Evolutionary conservation across 2,329 filamentous ascomycete species (phyloP).

Genomic region (Drechslerella stenobrocha): DNA sequence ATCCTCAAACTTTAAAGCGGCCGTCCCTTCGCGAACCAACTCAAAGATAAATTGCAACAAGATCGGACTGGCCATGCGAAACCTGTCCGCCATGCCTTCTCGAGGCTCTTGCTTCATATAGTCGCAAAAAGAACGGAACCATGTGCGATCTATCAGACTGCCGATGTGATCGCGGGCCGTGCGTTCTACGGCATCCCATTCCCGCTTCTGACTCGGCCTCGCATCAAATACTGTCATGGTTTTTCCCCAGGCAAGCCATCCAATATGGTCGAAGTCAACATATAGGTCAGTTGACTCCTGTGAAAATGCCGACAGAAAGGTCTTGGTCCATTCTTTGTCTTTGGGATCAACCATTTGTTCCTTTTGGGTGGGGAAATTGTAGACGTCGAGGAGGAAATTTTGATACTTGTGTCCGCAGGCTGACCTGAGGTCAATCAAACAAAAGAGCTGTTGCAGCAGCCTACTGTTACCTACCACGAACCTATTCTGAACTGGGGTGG

Average conservation of each 20-base stretch:
- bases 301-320: slow-evolving; percentile 76
- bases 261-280: slow-evolving; percentile 86
- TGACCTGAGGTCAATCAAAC: slow-evolving; percentile 82
- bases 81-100: slow-evolving; percentile 77
- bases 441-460: slow-evolving; percentile 71
- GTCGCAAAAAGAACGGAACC: slow-evolving; percentile 84
- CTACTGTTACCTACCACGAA: slow-evolving; percentile 22
- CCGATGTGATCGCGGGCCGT: slow-evolving; percentile 77
- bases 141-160: slow-evolving; percentile 74
- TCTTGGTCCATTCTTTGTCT: slow-evolving; percentile 75
- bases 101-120: slow-evolving; percentile 96
- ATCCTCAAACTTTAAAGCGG: slow-evolving; percentile 79
- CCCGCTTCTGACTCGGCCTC: slow-evolving; percentile 67
- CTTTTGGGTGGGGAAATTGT: slow-evolving; percentile 75
- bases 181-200: slow-evolving; percentile 80
- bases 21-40: slow-evolving; percentile 77
- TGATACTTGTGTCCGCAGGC: slow-evolving; percentile 83
- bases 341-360: slow-evolving; percentile 72
- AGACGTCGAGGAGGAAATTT: slow-evolving; percentile 80
- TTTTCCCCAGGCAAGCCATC: slow-evolving; percentile 95
- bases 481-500: slow-evolving; percentile 11
- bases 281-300: slow-evolving; percentile 80
- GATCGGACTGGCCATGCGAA: slow-evolving; percentile 84
- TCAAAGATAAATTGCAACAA: slow-evolving; percentile 88
- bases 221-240: slow-evolving; percentile 77